Percentiles rank a stretch among this genome's conserved stretches.
Conservation (phyloP, 2,329 filamentous ascomycete species). For the Bipolaris gigantea region DNA sequence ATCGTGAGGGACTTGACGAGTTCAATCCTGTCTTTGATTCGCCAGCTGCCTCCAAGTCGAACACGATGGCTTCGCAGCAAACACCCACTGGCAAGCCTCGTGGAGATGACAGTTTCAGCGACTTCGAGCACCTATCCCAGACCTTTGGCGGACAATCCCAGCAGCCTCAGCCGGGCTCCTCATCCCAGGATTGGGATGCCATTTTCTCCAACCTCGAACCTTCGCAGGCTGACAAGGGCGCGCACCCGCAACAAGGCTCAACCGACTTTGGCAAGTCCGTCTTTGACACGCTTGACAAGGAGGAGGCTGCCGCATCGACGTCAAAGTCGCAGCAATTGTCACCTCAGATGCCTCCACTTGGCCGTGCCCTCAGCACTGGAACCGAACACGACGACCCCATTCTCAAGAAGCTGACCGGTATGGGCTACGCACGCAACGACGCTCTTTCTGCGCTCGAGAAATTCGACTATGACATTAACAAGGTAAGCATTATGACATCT, state of each 20-base stretch:
- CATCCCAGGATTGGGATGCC: conserved; percentile 85
- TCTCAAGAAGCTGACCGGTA: conserved; percentile 81
- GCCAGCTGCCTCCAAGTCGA: conserved; percentile 53
- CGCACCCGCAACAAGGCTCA: conserved; percentile 36
- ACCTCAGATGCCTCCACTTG: conserved; percentile 52
- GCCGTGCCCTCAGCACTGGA: conserved; percentile 70
- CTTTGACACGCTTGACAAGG: conserved; percentile 41
- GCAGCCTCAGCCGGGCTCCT: conserved; percentile 46
- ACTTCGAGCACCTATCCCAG: conserved; percentile 51
- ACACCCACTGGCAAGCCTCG: conserved; percentile 45
- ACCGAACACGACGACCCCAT: conserved; percentile 89
- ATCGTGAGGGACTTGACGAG: conserved; percentile 69
- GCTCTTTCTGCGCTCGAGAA: conserved; percentile 84
- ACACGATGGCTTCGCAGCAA: conserved; percentile 50
- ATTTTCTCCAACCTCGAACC: conserved; percentile 83
- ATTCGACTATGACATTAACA: conserved; percentile 94
- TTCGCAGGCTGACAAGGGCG: conserved; percentile 36
- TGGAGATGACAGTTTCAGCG: conserved; percentile 52
- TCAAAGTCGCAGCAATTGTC: conserved; percentile 27
- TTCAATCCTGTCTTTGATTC: conserved; percentile 84
- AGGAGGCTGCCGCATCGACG: conserved; percentile 36
- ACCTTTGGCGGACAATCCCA: conserved; percentile 47
- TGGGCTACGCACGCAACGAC: conserved; percentile 79
- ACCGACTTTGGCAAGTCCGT: conserved; percentile 43
- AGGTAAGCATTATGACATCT: conserved; percentile 58